Evolutionary conservation across 2,329 filamentous ascomycete genomes (phyloP).

Genomic region (Podosphaera xanthii): DNA sequence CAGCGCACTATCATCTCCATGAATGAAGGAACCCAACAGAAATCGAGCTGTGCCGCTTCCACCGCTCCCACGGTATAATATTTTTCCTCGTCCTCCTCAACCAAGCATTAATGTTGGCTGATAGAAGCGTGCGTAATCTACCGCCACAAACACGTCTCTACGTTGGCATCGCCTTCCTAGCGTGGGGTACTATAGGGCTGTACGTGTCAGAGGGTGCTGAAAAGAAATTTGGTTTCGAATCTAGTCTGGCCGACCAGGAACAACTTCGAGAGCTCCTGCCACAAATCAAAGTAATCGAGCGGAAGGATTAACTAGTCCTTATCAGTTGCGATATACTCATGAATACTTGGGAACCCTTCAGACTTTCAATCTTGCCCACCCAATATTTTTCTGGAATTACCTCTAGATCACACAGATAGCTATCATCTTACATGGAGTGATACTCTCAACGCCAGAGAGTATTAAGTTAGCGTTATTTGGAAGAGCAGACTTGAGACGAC

Average conservation of each 20-base stretch:
- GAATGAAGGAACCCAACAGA: neutral
- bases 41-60: neutral
- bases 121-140: constrained; percentile 38
- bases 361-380: too few relatives aligned
- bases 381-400: too few relatives aligned
- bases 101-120: neutral
- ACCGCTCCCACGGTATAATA: neutral
- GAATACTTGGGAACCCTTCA: too few relatives aligned
- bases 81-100: neutral
- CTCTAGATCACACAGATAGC: too few relatives aligned
- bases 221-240: constrained; percentile 46
- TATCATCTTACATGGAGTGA: too few relatives aligned
- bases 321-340: too few relatives aligned
- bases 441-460: too few relatives aligned
- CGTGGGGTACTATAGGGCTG: constrained; percentile 54
- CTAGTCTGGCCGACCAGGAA: constrained; percentile 51
- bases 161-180: constrained; percentile 52
- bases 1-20: too few relatives aligned
- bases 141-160: constrained; percentile 44
- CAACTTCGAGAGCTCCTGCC: constrained; percentile 38
- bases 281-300: constrained; percentile 36
- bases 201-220: constrained; percentile 51
- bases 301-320: constrained; percentile 10
- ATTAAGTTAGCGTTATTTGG: too few relatives aligned
- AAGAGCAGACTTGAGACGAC: too few relatives aligned